These are phyloP conservation scores for Lactifluus pinguis DNA, from an alignment of 768 basidiomycete genomes.

Conservation along the genomic window DNA sequence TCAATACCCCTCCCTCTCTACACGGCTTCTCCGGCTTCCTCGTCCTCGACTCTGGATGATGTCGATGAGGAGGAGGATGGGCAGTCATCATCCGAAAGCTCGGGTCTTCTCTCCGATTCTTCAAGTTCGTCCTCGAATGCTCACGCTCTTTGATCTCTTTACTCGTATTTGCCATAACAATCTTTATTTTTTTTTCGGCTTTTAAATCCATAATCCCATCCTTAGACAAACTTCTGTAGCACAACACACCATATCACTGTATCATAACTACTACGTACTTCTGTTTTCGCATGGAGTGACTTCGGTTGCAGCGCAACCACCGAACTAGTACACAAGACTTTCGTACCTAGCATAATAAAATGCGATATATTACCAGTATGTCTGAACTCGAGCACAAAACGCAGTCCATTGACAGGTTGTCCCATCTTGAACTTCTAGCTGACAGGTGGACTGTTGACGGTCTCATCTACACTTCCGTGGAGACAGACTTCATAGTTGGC, in stretches of 20 bases:
- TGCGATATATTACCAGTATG: background rate
- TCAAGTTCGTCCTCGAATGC: background rate
- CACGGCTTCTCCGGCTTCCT: slow-evolving; percentile 28
- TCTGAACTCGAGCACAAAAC: background rate
- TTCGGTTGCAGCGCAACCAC: background rate
- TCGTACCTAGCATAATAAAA: background rate
- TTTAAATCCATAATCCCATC: background rate
- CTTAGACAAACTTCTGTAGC: background rate
- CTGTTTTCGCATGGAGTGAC: background rate
- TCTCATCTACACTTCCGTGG: too few relatives aligned
- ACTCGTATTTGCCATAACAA: too few relatives aligned
- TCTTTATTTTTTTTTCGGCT: background rate
- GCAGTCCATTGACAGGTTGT: background rate
- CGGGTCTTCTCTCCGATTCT: background rate
- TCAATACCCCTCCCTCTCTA: slow-evolving; percentile 57
- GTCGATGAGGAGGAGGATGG: background rate
- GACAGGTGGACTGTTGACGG: too few relatives aligned
- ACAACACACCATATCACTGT: slow-evolving; percentile 8
- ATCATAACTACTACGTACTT: background rate
- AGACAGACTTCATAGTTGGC: too few relatives aligned
- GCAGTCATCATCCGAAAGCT: background rate
- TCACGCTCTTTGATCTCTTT: background rate
- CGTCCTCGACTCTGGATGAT: background rate
- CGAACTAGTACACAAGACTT: background rate
- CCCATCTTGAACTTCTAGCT: too few relatives aligned